A percentile compares a stretch with the other conserved stretches of the same genome.
Conservation (phyloP, 805 yeast species). For the Metschnikowia vanudenii region DNA sequence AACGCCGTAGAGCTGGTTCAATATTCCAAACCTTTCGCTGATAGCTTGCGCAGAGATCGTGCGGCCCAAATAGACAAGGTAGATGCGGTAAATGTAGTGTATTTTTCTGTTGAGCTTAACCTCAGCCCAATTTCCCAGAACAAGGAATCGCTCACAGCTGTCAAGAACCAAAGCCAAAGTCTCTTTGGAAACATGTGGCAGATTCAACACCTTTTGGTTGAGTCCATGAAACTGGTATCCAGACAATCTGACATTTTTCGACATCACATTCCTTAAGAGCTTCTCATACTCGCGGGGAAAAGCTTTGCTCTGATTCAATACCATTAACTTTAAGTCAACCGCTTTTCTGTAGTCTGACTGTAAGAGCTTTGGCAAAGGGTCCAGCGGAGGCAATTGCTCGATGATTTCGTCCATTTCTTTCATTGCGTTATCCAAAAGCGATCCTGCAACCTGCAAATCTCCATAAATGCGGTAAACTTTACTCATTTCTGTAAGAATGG, state of each 20-base stretch:
- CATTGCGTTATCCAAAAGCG: constrained; percentile 28
- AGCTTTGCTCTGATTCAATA: constrained; percentile 2
- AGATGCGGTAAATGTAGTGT: constrained; percentile 29
- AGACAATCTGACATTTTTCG: constrained; percentile 19
- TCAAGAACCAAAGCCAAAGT: constrained; percentile 19
- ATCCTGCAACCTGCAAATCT: constrained; percentile 22
- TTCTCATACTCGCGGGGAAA: constrained; percentile 6
- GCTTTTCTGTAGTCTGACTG: constrained; percentile 21
- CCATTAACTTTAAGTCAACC: constrained; percentile 19
- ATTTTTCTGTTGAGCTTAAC: constrained; percentile 21
- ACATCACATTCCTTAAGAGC: constrained; percentile 3
- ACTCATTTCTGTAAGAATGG: constrained; percentile 31
- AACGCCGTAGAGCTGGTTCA: constrained; percentile 31
- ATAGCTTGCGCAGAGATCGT: constrained; percentile 16
- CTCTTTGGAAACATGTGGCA: background rate
- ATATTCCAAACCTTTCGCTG: constrained; percentile 18
- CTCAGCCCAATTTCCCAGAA: constrained; percentile 33
- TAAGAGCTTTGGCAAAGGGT: constrained; percentile 21
- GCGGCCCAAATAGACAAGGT: constrained; percentile 21
- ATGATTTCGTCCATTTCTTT: constrained; percentile 23
- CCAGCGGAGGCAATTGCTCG: constrained; percentile 11
- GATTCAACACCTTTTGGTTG: background rate
- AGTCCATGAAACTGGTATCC: constrained; percentile 21
- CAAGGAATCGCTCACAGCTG: constrained; percentile 31
- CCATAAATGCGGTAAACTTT: constrained; percentile 26